phyloP scores from a whole-genome alignment of 2,329 filamentous ascomycete species.

The Amesomyces nigricolor region DNA sequence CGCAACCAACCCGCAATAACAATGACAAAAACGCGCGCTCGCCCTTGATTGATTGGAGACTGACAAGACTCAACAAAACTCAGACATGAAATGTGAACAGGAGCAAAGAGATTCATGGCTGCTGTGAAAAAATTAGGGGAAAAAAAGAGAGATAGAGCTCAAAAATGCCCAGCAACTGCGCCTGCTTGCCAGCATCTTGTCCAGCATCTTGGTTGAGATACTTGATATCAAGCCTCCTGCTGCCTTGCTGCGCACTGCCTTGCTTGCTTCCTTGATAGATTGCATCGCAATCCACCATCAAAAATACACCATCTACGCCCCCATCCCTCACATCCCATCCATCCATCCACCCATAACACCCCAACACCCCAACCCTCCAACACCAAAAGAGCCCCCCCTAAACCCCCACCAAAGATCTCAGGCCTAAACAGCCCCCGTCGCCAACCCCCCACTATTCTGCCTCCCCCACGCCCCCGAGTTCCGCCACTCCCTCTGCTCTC shows the following conservation, averaged over 20 bases:
- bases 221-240: no score
- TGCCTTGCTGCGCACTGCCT: neutral
- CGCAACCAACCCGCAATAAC: neutral
- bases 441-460: slow-evolving; percentile 44
- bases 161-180: slow-evolving; percentile 14
- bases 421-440: slow-evolving; percentile 38
- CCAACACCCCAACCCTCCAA: neutral
- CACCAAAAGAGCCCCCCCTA: neutral
- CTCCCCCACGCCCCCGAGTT: slow-evolving; percentile 49
- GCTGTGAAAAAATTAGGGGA: no score
- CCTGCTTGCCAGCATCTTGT: no score
- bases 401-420: neutral
- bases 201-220: no score
- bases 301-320: neutral
- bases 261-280: neutral
- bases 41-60: neutral
- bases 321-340: neutral
- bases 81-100: neutral
- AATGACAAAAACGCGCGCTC: neutral
- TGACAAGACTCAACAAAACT: neutral
- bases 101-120: neutral
- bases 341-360: neutral
- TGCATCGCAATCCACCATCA: neutral
- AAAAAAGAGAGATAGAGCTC: slow-evolving; percentile 2
- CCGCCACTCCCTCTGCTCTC: slow-evolving; percentile 47